Evolutionary conservation across 2,329 filamentous ascomycete species (phyloP), one percentile per base, ranked within the genome.

Genomic region (Septoria linicola): DNA sequence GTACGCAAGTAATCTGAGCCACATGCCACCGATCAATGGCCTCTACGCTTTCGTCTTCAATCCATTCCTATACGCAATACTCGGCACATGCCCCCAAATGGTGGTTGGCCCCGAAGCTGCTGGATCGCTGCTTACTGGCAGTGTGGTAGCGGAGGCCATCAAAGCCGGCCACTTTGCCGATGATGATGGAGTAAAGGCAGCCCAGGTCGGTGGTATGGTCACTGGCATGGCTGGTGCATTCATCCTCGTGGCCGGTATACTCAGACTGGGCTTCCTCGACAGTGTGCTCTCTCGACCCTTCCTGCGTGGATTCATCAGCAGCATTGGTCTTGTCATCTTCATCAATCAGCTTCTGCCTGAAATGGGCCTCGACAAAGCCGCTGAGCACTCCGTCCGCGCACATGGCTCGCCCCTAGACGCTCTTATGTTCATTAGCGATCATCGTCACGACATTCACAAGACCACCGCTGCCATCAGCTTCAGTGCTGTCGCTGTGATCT

Each of bases 271-370:
- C 0, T 99, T 97, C 64, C 72, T 99, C 55, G 93, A 99, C 67
- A 96, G 89, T 64, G 91, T 99, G 8, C 78, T 99, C 30, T 96
- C 91, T 61, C 81, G 89, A 27, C 93, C 93, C 1, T 97, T 99
- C 63, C 73, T 97, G 49, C 80, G 93, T 53, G 93, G 93, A 1
- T 99, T 99, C 73, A 96, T 99, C 71, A 96, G 89, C 51, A 93
- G 93, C 43, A 95, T 99, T 67, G 93, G 93, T 41, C 88, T 96
- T 49, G 91, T 97, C 59, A 97, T 99, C 66, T 83, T 95, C 32
- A 89, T 97, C 30, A 93, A 97, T 68, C 93, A 99, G 71, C 75
- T 96, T 37, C 88, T 96, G 46, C 91, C 92, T 0, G 90, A 97
- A 70, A 79, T 95, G 63, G 93, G 93, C 0, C 77, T 99, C 17